phyloP scores from a whole-genome alignment of 331 rosid species.

The Spiraea crenata region DNA sequence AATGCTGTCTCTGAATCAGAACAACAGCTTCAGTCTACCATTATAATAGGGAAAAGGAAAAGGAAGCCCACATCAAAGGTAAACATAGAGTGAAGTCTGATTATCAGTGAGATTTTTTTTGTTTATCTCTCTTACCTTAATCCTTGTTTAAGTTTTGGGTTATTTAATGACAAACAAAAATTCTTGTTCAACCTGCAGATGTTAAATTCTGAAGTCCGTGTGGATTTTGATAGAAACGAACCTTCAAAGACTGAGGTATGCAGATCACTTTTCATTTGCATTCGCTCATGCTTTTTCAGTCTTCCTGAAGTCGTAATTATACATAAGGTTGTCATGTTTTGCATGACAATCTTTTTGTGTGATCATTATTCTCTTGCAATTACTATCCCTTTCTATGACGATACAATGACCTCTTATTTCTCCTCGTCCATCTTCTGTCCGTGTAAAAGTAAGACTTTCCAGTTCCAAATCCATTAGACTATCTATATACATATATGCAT shows the following conservation, averaged over 20 bases:
- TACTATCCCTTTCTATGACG: too few relatives aligned
- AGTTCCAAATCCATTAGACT: too few relatives aligned
- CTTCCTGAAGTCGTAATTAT: too few relatives aligned
- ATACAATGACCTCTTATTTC: too few relatives aligned
- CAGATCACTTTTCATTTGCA: neutral
- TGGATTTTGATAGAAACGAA: slow-evolving; percentile 33
- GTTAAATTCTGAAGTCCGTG: slow-evolving; percentile 33
- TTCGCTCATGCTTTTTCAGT: neutral
- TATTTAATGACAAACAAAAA: slow-evolving; percentile 17
- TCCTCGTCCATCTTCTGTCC: too few relatives aligned
- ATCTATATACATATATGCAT: too few relatives aligned
- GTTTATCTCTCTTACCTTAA: neutral
- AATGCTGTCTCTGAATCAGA: slow-evolving; percentile 47
- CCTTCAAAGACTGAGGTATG: slow-evolving; percentile 48
- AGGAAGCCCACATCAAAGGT: slow-evolving; percentile 61
- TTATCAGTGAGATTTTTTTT: neutral
- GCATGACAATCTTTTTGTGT: too few relatives aligned
- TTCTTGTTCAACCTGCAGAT: slow-evolving; percentile 41
- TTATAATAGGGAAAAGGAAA: slow-evolving; percentile 57
- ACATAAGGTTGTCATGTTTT: too few relatives aligned
- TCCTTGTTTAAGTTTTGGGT: neutral
- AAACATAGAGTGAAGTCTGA: slow-evolving; percentile 3
- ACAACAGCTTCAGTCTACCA: slow-evolving; percentile 42
- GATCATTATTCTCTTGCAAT: too few relatives aligned
- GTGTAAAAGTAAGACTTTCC: too few relatives aligned